Conservation (phyloP, 2,329 filamentous ascomycete genomes). For the Calonectria pteridis region DNA sequence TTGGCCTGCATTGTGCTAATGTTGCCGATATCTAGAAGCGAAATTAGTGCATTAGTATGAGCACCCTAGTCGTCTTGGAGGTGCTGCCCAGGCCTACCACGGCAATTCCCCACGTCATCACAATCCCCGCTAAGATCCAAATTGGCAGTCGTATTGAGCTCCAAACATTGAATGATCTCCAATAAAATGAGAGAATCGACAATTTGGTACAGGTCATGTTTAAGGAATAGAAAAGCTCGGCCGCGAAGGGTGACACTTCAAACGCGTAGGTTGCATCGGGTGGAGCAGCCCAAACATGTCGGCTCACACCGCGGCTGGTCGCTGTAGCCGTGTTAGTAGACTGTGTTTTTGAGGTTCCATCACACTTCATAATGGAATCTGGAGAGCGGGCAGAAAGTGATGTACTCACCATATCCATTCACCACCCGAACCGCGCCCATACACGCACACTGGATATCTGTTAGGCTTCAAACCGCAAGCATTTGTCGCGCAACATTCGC, state of each 20-base stretch:
- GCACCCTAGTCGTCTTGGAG: background rate
- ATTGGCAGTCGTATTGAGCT: slow-evolving; percentile 36
- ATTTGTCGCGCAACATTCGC: background rate
- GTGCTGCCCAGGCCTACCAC: slow-evolving; percentile 27
- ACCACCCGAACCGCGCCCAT: background rate
- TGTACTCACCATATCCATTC: slow-evolving; percentile 6
- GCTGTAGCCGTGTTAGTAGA: slow-evolving; percentile 22
- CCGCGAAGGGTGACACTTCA: slow-evolving; percentile 38
- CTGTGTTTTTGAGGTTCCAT: background rate
- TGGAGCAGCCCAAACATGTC: slow-evolving; percentile 40
- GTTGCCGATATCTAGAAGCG: background rate
- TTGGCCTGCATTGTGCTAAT: slow-evolving; percentile 5
- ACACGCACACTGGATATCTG: background rate
- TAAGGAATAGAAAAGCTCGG: slow-evolving; percentile 37
- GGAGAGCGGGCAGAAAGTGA: background rate
- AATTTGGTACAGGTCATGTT: slow-evolving; percentile 37
- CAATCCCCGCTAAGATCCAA: slow-evolving; percentile 27
- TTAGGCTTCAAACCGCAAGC: background rate
- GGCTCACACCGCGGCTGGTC: slow-evolving; percentile 36
- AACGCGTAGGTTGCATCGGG: slow-evolving; percentile 33
- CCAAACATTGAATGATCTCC: slow-evolving; percentile 39
- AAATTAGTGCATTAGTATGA: background rate
- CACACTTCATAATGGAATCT: background rate
- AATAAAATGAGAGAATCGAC: slow-evolving; percentile 44
- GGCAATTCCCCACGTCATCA: slow-evolving; percentile 35